Percentiles rank a stretch among this genome's conserved stretches.
Evolutionary conservation across 768 basidiomycete species (phyloP).

Genomic region (Cyclocybe aegerita): DNA sequence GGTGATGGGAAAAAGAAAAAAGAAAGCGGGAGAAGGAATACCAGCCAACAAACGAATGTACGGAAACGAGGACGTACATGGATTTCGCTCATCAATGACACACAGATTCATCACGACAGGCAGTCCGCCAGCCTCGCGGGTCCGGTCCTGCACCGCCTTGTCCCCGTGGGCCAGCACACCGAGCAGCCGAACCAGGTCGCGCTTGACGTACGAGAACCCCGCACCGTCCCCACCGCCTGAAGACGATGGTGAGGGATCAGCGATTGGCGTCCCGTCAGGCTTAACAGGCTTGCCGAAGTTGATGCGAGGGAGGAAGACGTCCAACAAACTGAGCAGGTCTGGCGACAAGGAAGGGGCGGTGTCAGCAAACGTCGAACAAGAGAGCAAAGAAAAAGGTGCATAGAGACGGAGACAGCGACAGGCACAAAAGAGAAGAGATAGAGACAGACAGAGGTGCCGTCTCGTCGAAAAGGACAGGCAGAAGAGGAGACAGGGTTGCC

Average conservation of each 20-base stretch:
- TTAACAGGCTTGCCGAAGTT: slow-evolving; percentile 69
- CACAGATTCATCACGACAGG: slow-evolving; percentile 85
- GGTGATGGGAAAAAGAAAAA: slow-evolving; percentile 11
- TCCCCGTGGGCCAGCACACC: slow-evolving; percentile 71
- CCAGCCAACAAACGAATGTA: too few relatives aligned
- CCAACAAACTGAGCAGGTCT: slow-evolving; percentile 77
- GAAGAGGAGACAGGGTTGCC: too few relatives aligned
- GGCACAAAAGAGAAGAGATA: too few relatives aligned
- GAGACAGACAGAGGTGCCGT: too few relatives aligned
- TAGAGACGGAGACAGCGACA: too few relatives aligned
- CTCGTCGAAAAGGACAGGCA: too few relatives aligned
- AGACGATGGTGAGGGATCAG: slow-evolving; percentile 18
- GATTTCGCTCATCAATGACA: slow-evolving; percentile 88
- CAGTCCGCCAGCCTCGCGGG: slow-evolving; percentile 71
- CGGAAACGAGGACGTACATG: slow-evolving; percentile 59
- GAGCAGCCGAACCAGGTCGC: slow-evolving; percentile 87
- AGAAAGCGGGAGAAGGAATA: neutral
- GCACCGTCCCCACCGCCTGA: slow-evolving; percentile 36
- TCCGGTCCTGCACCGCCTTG: slow-evolving; percentile 70
- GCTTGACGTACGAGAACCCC: slow-evolving; percentile 84
- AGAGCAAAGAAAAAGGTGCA: neutral
- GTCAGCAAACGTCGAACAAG: slow-evolving; percentile 11
- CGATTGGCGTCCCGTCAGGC: slow-evolving; percentile 21
- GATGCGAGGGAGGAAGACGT: slow-evolving; percentile 82
- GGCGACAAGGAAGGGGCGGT: slow-evolving; percentile 1